phyloP scores from a whole-genome alignment of 83 land plant species.

The Diphasiastrum complanatum region DNA sequence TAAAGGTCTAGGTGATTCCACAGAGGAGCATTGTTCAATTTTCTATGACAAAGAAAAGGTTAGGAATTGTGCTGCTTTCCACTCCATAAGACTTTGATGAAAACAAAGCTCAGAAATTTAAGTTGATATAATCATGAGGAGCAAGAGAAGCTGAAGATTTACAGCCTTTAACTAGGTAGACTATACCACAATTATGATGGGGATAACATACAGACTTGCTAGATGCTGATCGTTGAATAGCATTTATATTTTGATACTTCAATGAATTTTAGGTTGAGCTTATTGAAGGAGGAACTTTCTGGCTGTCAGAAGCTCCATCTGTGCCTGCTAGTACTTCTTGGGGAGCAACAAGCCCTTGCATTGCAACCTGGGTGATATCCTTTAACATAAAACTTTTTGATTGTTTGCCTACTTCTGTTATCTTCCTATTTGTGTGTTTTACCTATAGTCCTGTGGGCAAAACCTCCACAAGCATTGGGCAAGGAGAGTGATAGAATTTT shows the following conservation, averaged over 20 bases:
- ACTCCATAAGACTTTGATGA: not conserved
- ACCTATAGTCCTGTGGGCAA: no score
- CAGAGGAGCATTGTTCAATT: constrained; percentile 76
- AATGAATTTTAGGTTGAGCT: constrained; percentile 57
- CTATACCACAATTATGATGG: not conserved
- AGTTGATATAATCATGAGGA: not conserved
- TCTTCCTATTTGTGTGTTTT: no score
- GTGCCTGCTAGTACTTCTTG: constrained; percentile 87
- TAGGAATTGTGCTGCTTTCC: not conserved
- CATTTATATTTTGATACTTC: not conserved
- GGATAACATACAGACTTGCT: not conserved
- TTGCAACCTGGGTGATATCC: constrained; percentile 95
- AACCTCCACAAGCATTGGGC: no score
- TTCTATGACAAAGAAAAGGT: constrained; percentile 84
- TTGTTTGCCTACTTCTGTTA: no score
- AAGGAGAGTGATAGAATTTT: no score
- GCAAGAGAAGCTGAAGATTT: not conserved
- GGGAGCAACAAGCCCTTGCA: constrained; percentile 71
- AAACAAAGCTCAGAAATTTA: not conserved
- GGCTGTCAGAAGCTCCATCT: constrained; percentile 93
- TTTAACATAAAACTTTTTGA: no score
- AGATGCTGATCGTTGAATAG: not conserved
- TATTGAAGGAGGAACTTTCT: constrained; percentile 86
- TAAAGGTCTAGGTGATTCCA: constrained; percentile 60
- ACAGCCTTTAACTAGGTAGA: not conserved